Evolutionary conservation across 805 yeast genomes (phyloP), one percentile per base, ranked within the genome.

Genomic region (Lachancea sp.): DNA sequence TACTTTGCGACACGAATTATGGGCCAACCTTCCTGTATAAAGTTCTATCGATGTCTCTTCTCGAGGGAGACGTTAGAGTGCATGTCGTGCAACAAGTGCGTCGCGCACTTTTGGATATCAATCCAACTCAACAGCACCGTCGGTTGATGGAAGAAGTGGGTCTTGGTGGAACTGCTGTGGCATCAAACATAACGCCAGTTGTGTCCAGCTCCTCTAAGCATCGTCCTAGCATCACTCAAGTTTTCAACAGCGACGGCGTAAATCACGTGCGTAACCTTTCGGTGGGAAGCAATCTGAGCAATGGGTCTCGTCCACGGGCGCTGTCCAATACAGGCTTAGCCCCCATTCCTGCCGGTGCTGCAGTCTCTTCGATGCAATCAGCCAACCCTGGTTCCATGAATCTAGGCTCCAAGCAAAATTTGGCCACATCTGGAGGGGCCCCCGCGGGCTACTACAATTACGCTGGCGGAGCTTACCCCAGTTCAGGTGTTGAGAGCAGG

Each of bases 81-180:
- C 77, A 74, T 47, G 74, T 87, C 3, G 64, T 78, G 18, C 68
- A 71, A 41, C 84, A 81, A 61, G 80, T 85, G 16, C 76, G 87
- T 49, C 68, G 74, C 38, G 76, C 81, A 6, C 67, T 90, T 46
- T 66, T 79, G 35, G 84, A 82, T 39, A 63, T 76, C 55, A 78
- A 77, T 47, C 72, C 82, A 32, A 53, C 61, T n/a, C 95, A 85
- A 60, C 85, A 84, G 30, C 86, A 87, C 65, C 85, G 86, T 59
- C 79, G 95, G 52, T 70, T 93, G 46, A 77, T 90, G 75, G 98
- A 91, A 54, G 98, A 91, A 63, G 91, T 89, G 50, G 97, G 97
- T 2, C 68, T 90, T 42, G 66, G 63, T 38, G 34, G 39, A 36
- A 12, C 32, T 3, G 41, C 40, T 3, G 22, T 20, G 25, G 22